Percentiles rank a stretch among this genome's conserved stretches.
Conservation (phyloP, 768 basidiomycete species). For the Suillus discolor region DNA sequence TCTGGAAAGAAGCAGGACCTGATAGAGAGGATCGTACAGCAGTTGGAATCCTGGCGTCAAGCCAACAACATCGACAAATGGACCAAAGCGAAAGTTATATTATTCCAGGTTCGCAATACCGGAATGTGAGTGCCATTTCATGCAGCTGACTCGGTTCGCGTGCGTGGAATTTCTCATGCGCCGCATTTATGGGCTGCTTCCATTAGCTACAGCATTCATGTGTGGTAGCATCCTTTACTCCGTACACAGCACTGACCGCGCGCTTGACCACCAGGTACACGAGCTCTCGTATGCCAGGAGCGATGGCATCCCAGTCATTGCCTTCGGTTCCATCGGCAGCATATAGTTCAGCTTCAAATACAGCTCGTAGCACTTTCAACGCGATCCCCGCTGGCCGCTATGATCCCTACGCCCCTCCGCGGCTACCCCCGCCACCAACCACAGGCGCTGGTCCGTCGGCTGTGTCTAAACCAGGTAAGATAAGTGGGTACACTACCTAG, state of each 20-base stretch:
- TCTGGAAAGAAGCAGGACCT: slow-evolving; percentile 88
- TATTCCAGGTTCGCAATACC: slow-evolving; percentile 63
- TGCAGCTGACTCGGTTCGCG: slow-evolving; percentile 13
- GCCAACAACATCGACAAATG: slow-evolving; percentile 63
- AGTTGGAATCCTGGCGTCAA: slow-evolving; percentile 63
- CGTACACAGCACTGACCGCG: slow-evolving; percentile 16
- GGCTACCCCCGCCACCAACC: slow-evolving; percentile 40
- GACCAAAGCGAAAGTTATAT: slow-evolving; percentile 65
- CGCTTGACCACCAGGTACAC: slow-evolving; percentile 27
- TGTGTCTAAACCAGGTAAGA: slow-evolving; percentile 30
- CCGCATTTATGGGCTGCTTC: slow-evolving; percentile 4
- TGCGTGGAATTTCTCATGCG: slow-evolving; percentile 15
- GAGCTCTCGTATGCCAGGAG: slow-evolving; percentile 27
- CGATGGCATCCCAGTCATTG: slow-evolving; percentile 25
- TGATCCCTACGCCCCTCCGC: slow-evolving; percentile 68
- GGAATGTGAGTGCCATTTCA: slow-evolving; percentile 61
- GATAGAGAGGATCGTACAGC: slow-evolving; percentile 69
- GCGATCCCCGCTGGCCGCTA: slow-evolving; percentile 46
- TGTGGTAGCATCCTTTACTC: slow-evolving; percentile 10
- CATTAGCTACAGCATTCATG: slow-evolving; percentile 11
- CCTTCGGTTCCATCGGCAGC: slow-evolving; percentile 23
- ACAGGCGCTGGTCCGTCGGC: slow-evolving; percentile 38
- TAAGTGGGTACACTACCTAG: slow-evolving; percentile 16
- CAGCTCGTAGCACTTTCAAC: slow-evolving; percentile 22
- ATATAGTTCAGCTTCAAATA: slow-evolving; percentile 20